A percentile compares a stretch with the other conserved stretches of the same genome.
Evolutionary conservation across 345 rosid species (phyloP).

Genomic region (Eucalyptus regnans): DNA sequence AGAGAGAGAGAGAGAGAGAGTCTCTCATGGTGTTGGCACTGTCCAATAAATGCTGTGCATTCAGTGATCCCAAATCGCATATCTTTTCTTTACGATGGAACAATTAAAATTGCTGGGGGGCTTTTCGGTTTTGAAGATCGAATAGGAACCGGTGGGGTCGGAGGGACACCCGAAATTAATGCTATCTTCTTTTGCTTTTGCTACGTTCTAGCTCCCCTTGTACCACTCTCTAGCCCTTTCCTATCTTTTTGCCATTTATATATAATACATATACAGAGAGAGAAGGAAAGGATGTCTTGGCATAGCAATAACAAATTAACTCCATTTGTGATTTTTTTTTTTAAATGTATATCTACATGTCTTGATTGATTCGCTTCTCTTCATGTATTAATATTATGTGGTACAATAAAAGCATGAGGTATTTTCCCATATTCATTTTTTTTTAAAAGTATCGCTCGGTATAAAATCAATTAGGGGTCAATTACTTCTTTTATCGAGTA

Average conservation of each 20-base stretch:
- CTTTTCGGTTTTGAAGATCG: not conserved
- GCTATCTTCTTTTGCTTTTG: not conserved
- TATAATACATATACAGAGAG: not conserved
- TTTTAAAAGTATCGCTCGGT: fast-evolving
- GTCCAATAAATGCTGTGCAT: conserved; percentile 25
- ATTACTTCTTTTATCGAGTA: not conserved
- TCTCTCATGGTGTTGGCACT: conserved; percentile 31
- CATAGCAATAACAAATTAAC: not conserved
- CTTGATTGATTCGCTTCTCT: not conserved
- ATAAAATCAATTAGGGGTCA: not conserved
- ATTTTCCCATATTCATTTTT: not conserved
- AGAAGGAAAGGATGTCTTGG: not conserved
- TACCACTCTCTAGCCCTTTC: not conserved
- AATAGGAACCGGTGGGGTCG: not conserved
- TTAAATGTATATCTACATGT: too few species aligned
- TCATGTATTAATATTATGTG: not conserved
- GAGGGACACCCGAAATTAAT: conserved; percentile 1
- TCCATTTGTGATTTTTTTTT: not conserved
- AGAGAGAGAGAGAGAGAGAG: not conserved
- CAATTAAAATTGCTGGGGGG: not conserved
- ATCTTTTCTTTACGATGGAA: not conserved
- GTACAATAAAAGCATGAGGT: not conserved
- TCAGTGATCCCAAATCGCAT: not conserved
- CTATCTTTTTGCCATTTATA: not conserved
- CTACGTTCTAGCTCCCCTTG: not conserved